Conservation (phyloP, 305 asterid species). For the Coffea humblotiana region DNA sequence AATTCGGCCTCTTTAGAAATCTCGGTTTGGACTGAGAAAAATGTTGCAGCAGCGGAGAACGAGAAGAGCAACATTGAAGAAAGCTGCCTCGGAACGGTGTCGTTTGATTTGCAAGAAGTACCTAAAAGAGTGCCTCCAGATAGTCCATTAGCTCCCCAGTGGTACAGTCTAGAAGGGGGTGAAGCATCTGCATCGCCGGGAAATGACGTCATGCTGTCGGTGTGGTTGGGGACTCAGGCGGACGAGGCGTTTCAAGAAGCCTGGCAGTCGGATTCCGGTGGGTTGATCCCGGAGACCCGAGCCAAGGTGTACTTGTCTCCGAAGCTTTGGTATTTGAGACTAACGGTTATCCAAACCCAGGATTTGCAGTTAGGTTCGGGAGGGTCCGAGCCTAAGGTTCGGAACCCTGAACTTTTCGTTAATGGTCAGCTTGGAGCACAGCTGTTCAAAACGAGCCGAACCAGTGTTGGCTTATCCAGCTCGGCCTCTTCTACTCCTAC, state of each 20-base stretch:
- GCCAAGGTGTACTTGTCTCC: slow-evolving; percentile 91
- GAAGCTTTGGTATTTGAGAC: slow-evolving; percentile 90
- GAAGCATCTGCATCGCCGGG: slow-evolving; percentile 45
- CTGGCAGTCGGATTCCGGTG: slow-evolving; percentile 98
- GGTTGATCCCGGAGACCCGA: slow-evolving; percentile 88
- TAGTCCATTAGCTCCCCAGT: slow-evolving; percentile 94
- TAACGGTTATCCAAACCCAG: slow-evolving; percentile 98
- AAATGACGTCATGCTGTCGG: slow-evolving; percentile 81
- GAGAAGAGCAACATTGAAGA: slow-evolving; percentile 32
- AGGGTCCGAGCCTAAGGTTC: slow-evolving; percentile 50
- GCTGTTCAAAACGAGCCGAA: slow-evolving; percentile 81
- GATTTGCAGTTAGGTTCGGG: slow-evolving; percentile 67
- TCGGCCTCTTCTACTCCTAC: slow-evolving; percentile 54
- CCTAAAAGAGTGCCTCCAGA: slow-evolving; percentile 90
- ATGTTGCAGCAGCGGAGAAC: slow-evolving; percentile 24
- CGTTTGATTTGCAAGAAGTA: slow-evolving; percentile 81
- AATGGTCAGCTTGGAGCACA: slow-evolving; percentile 91
- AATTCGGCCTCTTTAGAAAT: slow-evolving; percentile 76
- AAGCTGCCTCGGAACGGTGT: slow-evolving; percentile 57
- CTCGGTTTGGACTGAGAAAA: slow-evolving; percentile 50
- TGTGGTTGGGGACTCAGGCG: slow-evolving; percentile 88
- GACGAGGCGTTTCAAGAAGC: slow-evolving; percentile 96
- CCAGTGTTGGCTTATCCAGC: slow-evolving; percentile 39
- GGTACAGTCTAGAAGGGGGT: slow-evolving; percentile 76
- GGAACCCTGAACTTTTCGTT: slow-evolving; percentile 66